phyloP scores from a whole-genome alignment of 2,329 filamentous ascomycete species.

The Pseudocercospora macadamiae region DNA sequence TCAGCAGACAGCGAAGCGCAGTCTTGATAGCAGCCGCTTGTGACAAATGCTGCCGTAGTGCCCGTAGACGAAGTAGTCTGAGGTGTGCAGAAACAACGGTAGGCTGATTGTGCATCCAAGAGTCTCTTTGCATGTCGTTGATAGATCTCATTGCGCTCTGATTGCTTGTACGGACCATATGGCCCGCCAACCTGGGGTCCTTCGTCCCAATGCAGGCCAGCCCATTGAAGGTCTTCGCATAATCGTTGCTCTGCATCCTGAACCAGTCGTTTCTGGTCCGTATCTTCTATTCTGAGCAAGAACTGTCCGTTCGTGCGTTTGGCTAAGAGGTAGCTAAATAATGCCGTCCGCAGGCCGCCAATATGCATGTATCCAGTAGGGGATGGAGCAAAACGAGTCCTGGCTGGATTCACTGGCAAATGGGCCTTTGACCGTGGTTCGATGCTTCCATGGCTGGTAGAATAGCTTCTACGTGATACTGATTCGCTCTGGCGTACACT shows the following conservation, averaged over 20 bases:
- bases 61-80: slow-evolving; percentile 41
- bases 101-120: slow-evolving; percentile 72
- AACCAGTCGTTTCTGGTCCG: slow-evolving; percentile 85
- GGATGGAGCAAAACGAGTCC: slow-evolving; percentile 91
- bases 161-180: slow-evolving; percentile 87
- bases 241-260: slow-evolving; percentile 76
- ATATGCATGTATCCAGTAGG: slow-evolving; percentile 93
- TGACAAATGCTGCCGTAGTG: slow-evolving; percentile 65
- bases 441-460: background rate
- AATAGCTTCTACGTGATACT: background rate
- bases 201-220: slow-evolving; percentile 91
- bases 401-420: slow-evolving; percentile 61
- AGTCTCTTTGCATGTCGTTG: slow-evolving; percentile 69
- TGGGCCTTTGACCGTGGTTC: slow-evolving; percentile 30
- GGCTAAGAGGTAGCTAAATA: slow-evolving; percentile 95
- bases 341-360: slow-evolving; percentile 84
- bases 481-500: background rate
- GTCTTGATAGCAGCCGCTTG: slow-evolving; percentile 68
- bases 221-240: slow-evolving; percentile 82
- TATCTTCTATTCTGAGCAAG: slow-evolving; percentile 89
- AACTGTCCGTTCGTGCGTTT: slow-evolving; percentile 88
- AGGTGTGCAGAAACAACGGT: slow-evolving; percentile 87
- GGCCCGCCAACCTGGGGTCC: slow-evolving; percentile 80
- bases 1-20: slow-evolving; percentile 69
- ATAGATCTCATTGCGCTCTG: slow-evolving; percentile 76